These are phyloP conservation scores for Paradendryphiella salina DNA, from an alignment of 2,329 filamentous ascomycete species.

Conservation along the genomic window DNA sequence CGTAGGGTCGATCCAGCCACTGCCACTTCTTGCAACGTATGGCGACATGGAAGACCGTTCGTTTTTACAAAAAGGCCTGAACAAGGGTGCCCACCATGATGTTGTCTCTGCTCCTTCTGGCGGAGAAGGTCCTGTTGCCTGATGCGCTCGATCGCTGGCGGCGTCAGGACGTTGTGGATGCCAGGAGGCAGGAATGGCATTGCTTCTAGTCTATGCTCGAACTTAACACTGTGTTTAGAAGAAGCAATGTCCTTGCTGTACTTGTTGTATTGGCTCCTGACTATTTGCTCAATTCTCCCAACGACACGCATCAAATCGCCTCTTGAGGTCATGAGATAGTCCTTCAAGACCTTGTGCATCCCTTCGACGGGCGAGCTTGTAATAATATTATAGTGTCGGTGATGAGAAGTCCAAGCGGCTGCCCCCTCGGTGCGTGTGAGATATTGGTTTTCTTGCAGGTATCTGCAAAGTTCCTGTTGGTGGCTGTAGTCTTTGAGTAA, in stretches of 20 bases:
- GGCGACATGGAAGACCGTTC: constrained; percentile 8
- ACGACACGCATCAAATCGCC: constrained; percentile 12
- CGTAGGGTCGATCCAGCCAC: constrained; percentile 1
- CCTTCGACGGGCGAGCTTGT: constrained; percentile 16
- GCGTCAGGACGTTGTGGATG: constrained; percentile 13
- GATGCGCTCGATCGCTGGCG: constrained; percentile 15
- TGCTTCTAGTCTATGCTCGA: too few species aligned
- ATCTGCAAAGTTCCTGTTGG: constrained; percentile 11
- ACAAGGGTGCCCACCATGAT: constrained; percentile 3
- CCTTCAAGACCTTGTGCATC: constrained; percentile 18
- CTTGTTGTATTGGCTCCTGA: constrained; percentile 14
- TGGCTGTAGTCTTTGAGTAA: constrained; percentile 14
- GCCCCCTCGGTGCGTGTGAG: constrained; percentile 12
- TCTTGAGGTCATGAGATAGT: constrained; percentile 19
- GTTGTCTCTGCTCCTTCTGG: constrained; percentile 16
- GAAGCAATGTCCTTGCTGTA: constrained; percentile 14
- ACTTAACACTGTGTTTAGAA: constrained; percentile 6
- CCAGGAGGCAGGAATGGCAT: constrained; percentile 14
- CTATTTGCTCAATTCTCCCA: constrained; percentile 12
- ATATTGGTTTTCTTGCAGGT: constrained; percentile 2
- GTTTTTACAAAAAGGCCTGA: constrained; percentile 13
- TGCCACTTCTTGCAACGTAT: constrained; percentile 4
- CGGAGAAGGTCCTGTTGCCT: constrained; percentile 15
- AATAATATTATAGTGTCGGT: constrained; percentile 14
- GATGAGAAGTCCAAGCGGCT: constrained; percentile 14